Conservation (phyloP, 306 rosid species). For the Hippophae rhamnoides region DNA sequence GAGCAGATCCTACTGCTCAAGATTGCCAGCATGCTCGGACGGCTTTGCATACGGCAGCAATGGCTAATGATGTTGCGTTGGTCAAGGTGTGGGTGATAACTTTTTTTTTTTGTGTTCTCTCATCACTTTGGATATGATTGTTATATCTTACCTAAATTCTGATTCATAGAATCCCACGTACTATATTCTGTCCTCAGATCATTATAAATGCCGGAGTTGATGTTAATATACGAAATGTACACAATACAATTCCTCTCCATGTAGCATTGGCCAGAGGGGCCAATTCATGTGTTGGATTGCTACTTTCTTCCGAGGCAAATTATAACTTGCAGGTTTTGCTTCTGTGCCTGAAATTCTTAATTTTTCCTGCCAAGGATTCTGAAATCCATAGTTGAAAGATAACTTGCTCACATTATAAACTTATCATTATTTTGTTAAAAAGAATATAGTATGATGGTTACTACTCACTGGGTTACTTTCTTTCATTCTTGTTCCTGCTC, state of each 20-base stretch:
- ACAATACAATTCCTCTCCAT: slow-evolving; percentile 91
- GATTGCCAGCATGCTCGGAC: slow-evolving; percentile 90
- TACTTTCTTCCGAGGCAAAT: slow-evolving; percentile 80
- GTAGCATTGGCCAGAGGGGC: slow-evolving; percentile 97
- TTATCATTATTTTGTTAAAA: neutral
- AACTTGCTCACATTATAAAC: too few relatives aligned
- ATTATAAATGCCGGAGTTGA: slow-evolving; percentile 84
- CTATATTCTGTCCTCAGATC: slow-evolving; percentile 40
- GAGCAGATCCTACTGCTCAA: slow-evolving; percentile 87
- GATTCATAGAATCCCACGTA: neutral
- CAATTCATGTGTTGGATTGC: slow-evolving; percentile 84
- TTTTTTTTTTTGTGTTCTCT: neutral
- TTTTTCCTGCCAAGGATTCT: neutral
- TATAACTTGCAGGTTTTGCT: slow-evolving; percentile 76
- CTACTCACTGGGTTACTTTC: neutral
- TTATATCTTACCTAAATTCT: neutral
- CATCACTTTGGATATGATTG: neutral
- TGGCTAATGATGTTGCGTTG: slow-evolving; percentile 82
- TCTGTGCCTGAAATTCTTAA: slow-evolving; percentile 7
- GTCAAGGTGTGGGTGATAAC: slow-evolving; percentile 50
- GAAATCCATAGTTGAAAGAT: too few relatives aligned
- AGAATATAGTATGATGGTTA: neutral
- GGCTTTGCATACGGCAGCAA: slow-evolving; percentile 87
- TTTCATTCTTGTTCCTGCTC: neutral
- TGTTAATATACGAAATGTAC: slow-evolving; percentile 84